Conservation (phyloP, 371 early-diverging fungal genomes). For the Mortierella sp. region DNA sequence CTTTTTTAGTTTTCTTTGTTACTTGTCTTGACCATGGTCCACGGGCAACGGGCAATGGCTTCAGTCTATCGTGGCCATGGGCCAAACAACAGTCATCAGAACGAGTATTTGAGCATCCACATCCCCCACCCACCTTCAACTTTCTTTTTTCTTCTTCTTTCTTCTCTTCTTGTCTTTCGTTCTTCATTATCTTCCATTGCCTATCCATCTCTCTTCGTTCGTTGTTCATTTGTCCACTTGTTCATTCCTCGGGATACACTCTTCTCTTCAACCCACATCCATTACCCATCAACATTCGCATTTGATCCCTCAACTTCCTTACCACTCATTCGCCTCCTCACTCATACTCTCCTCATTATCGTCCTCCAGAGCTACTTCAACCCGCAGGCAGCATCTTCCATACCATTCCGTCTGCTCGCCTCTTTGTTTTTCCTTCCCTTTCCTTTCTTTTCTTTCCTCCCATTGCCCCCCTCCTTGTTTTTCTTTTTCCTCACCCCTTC, state of each 20-base stretch:
- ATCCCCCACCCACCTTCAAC: not conserved
- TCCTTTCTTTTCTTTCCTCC: not conserved
- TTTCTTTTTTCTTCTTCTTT: not conserved
- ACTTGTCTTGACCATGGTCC: not conserved
- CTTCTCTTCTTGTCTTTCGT: conserved; percentile 4
- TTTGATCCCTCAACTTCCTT: conserved; percentile 15
- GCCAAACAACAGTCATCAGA: not conserved
- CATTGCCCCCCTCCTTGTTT: not conserved
- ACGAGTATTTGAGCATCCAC: conserved; percentile 40
- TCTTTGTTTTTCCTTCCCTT: not conserved
- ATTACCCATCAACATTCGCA: not conserved
- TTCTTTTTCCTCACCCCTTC: not conserved
- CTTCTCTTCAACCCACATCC: not conserved
- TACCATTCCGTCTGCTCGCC: not conserved
- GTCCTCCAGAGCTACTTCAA: not conserved
- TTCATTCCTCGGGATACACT: not conserved
- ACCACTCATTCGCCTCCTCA: not conserved
- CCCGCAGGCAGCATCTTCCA: not conserved
- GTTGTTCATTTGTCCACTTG: not conserved
- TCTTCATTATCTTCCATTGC: conserved; percentile 4
- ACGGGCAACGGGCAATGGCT: too few relatives aligned
- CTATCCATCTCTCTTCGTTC: conserved; percentile 1
- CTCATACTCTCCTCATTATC: not conserved
- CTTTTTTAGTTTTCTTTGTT: not conserved
- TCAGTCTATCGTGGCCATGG: too few relatives aligned